These are phyloP conservation scores for Aegilops umbellulata DNA, from an alignment of 176 grass and related monocot species.

Conservation along the genomic window DNA sequence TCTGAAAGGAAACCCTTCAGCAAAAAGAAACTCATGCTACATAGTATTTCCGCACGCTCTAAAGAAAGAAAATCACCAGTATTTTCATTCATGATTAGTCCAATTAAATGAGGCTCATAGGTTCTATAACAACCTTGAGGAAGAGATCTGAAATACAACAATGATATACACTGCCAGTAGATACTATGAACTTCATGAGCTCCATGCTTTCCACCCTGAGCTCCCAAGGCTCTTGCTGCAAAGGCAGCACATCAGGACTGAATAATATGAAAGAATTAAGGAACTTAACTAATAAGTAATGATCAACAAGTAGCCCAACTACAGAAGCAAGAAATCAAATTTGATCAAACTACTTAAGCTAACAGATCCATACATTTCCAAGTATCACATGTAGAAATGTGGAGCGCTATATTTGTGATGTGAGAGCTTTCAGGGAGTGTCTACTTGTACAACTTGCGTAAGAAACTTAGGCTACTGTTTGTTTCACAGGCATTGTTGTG, in stretches of 20 bases:
- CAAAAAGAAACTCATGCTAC: constrained; percentile 63
- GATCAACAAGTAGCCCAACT: background rate
- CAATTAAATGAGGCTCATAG: constrained; percentile 41
- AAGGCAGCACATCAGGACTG: constrained; percentile 21
- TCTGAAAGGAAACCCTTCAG: constrained; percentile 60
- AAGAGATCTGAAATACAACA: constrained; percentile 58
- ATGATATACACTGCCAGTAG: constrained; percentile 64
- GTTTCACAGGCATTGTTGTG: constrained; percentile 2
- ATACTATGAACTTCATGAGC: constrained; percentile 69
- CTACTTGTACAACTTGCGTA: background rate
- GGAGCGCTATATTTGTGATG: background rate
- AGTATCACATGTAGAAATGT: background rate
- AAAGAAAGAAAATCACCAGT: constrained; percentile 44
- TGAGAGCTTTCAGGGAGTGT: background rate
- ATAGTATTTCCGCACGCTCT: constrained; percentile 73
- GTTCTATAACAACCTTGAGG: constrained; percentile 42
- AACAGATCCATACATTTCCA: constrained; percentile 6
- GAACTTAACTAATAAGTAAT: constrained; percentile 8
- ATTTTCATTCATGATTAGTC: constrained; percentile 47
- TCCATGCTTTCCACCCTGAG: constrained; percentile 35
- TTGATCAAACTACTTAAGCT: constrained; percentile 1
- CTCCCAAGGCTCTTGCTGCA: constrained; percentile 61
- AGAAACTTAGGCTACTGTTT: background rate
- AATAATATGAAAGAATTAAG: constrained; percentile 1
- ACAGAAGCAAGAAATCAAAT: background rate